phyloP scores from a whole-genome alignment of 805 yeast species.

The Lachancea thermotolerans region DNA sequence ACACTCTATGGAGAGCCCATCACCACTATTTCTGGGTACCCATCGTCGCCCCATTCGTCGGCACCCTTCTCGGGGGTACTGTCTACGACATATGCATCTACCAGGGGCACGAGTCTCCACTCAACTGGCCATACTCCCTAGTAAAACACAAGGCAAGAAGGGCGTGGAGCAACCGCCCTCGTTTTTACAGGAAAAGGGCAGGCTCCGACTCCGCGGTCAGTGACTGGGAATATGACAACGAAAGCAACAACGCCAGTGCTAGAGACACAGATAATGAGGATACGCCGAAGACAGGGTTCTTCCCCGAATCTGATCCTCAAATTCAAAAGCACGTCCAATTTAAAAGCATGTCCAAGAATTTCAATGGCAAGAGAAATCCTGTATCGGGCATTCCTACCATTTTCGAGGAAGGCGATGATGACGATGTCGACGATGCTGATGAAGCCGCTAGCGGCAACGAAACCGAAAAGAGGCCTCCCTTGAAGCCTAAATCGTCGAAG shows the following conservation, averaged over 20 bases:
- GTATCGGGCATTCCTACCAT: slow-evolving; percentile 29
- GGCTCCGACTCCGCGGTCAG: slow-evolving; percentile 25
- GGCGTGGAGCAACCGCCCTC: slow-evolving; percentile 30
- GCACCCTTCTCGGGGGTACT: slow-evolving; percentile 42
- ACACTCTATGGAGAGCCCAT: slow-evolving; percentile 34
- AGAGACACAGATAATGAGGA: slow-evolving; percentile 1
- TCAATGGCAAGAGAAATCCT: slow-evolving; percentile 11
- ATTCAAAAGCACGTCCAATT: slow-evolving; percentile 24
- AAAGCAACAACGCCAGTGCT: neutral
- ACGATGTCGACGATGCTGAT: slow-evolving; percentile 10
- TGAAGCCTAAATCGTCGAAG: neutral
- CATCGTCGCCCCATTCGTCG: slow-evolving; percentile 43
- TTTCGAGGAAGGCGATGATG: slow-evolving; percentile 22
- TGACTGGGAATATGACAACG: slow-evolving; percentile 15
- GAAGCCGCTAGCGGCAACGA: slow-evolving; percentile 4
- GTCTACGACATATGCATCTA: slow-evolving; percentile 46
- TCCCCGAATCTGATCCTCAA: slow-evolving; percentile 4
- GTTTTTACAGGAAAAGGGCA: slow-evolving; percentile 22
- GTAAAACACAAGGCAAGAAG: slow-evolving; percentile 17
- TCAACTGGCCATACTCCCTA: slow-evolving; percentile 37
- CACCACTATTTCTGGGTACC: slow-evolving; percentile 50
- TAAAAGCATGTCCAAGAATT: slow-evolving; percentile 17
- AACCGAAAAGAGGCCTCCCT: slow-evolving; percentile 1
- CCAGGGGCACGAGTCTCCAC: slow-evolving; percentile 47
- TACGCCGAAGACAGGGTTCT: slow-evolving; percentile 1